These are phyloP conservation scores for Aspergillus tamarii DNA, from an alignment of 2,329 filamentous ascomycete species.

Conservation along the genomic window DNA sequence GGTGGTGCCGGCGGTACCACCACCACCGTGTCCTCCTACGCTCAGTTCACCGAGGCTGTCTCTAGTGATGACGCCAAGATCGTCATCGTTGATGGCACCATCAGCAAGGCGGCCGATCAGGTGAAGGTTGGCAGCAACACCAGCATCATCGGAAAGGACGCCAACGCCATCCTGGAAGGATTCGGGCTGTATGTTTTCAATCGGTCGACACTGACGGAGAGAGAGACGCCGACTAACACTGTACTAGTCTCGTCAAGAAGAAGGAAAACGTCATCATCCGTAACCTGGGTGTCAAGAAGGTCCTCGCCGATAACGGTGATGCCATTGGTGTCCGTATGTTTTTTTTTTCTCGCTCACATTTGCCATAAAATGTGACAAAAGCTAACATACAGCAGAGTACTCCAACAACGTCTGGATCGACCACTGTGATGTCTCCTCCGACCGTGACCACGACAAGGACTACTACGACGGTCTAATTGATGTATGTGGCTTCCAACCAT, in stretches of 20 bases:
- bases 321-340: constrained; percentile 60
- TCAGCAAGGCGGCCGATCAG: constrained; percentile 47
- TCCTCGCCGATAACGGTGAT: constrained; percentile 60
- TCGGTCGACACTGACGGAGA: not conserved
- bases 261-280: constrained; percentile 64
- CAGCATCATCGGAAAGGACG: constrained; percentile 55
- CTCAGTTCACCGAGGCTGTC: constrained; percentile 55
- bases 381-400: constrained; percentile 22
- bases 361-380: not conserved
- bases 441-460: constrained; percentile 65
- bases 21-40: constrained; percentile 57
- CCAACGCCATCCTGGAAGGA: constrained; percentile 59
- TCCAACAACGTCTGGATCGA: constrained; percentile 66
- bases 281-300: constrained; percentile 63
- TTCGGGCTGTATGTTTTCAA: constrained; percentile 29
- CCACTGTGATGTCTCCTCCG: constrained; percentile 66
- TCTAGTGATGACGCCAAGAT: constrained; percentile 50
- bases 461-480: constrained; percentile 71
- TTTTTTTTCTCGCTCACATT: constrained; percentile 1
- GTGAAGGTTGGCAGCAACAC: constrained; percentile 55
- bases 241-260: constrained; percentile 56
- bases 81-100: constrained; percentile 51
- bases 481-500: constrained; percentile 21
- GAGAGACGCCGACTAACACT: constrained; percentile 28
- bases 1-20: constrained; percentile 60